phyloP scores from a whole-genome alignment of 768 basidiomycete genomes.

The Mycena vitilis region DNA sequence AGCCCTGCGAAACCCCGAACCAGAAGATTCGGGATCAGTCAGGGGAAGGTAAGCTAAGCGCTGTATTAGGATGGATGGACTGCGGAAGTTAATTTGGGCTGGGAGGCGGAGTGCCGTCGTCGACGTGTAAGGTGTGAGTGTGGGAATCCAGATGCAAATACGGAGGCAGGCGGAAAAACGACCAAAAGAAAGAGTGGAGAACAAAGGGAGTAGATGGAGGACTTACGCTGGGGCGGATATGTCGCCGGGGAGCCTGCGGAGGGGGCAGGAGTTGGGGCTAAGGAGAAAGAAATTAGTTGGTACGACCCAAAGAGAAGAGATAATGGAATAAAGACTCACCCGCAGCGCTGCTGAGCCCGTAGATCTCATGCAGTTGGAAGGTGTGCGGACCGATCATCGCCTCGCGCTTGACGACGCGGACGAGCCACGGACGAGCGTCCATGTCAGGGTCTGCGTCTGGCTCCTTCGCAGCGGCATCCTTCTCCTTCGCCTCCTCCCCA shows the following conservation, averaged over 20 bases:
- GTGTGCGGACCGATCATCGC: constrained; percentile 93
- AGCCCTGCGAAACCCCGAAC: too few species aligned
- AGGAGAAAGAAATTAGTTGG: constrained; percentile 35
- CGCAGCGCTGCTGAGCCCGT: constrained; percentile 76
- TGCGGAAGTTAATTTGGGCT: too few species aligned
- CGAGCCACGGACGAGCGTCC: constrained; percentile 86
- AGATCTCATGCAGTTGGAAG: constrained; percentile 96
- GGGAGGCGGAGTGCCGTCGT: too few species aligned
- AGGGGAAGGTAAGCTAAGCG: too few species aligned
- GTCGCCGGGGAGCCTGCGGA: constrained; percentile 56
- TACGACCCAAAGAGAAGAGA: constrained; percentile 40
- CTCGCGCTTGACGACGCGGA: constrained; percentile 93
- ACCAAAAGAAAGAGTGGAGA: not conserved
- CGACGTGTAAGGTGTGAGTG: not conserved
- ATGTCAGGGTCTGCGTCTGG: constrained; percentile 43
- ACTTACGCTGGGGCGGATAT: constrained; percentile 57
- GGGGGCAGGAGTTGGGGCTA: constrained; percentile 48
- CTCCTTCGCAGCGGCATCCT: constrained; percentile 16
- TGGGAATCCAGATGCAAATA: not conserved
- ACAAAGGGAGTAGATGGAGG: constrained; percentile 7
- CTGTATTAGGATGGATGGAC: too few species aligned
- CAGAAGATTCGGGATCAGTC: too few species aligned
- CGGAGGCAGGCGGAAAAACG: not conserved
- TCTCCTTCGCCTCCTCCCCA: constrained; percentile 7
- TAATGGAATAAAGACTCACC: constrained; percentile 41